Conservation (phyloP, 2,329 filamentous ascomycete genomes). For the Colletotrichum coccodes region DNA sequence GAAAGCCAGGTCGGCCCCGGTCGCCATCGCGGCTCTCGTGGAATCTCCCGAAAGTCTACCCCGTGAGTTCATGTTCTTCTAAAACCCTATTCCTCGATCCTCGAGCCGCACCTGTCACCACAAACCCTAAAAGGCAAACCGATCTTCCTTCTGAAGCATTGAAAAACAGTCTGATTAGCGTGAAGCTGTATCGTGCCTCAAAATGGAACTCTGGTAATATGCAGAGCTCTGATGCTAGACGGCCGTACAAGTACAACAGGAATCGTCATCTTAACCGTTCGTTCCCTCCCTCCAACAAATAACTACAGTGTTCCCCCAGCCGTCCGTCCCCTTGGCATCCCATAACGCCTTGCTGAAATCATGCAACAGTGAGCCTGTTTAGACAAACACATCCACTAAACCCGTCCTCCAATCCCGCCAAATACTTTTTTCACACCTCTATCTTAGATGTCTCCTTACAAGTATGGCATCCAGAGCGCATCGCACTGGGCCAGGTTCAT, state of each 20-base stretch:
- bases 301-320: not conserved
- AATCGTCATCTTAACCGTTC: conserved; percentile 10
- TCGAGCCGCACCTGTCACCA: not conserved
- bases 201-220: not conserved
- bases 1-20: not conserved
- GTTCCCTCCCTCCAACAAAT: not conserved
- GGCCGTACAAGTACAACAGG: conserved; percentile 24
- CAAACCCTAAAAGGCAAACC: not conserved
- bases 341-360: conserved; percentile 31
- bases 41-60: not conserved
- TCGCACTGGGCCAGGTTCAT: conserved; percentile 89
- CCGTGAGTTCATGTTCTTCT: not conserved
- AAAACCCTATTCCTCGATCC: not conserved
- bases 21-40: not conserved
- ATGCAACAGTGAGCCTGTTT: conserved; percentile 1
- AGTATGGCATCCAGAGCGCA: conserved; percentile 96
- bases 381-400: not conserved
- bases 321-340: not conserved
- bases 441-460: conserved; percentile 60
- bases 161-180: conserved; percentile 13
- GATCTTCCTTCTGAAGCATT: not conserved
- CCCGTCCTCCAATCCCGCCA: not conserved
- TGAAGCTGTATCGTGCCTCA: conserved; percentile 2
- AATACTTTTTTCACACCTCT: not conserved
- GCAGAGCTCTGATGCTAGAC: not conserved